phyloP scores from a whole-genome alignment of 2,329 filamentous ascomycete species.

The Plenodomus tracheiphilus region DNA sequence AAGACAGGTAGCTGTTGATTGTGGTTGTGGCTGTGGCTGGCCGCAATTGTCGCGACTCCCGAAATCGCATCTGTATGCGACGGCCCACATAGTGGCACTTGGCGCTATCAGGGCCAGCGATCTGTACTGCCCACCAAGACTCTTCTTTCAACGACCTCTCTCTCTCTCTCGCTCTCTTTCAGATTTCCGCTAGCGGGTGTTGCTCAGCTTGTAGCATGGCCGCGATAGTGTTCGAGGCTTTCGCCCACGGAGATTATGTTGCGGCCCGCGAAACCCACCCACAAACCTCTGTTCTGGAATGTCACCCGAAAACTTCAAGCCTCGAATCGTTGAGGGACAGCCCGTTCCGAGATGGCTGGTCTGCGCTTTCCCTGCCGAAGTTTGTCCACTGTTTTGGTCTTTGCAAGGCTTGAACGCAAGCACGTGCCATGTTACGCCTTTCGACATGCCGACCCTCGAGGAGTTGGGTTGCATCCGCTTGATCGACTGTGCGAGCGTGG shows the following conservation, averaged over 20 bases:
- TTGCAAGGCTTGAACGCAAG: background rate
- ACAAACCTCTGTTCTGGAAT: too few species aligned
- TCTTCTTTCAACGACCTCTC: conserved; percentile 8
- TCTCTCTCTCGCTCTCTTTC: background rate
- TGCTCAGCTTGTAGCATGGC: background rate
- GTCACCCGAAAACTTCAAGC: background rate
- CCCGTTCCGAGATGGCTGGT: background rate
- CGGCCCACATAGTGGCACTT: conserved; percentile 20
- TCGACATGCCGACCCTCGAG: background rate
- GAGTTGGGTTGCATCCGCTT: background rate
- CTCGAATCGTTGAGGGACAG: background rate
- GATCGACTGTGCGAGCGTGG: background rate
- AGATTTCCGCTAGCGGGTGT: background rate
- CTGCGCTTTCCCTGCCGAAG: background rate
- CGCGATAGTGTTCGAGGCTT: background rate
- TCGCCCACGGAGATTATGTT: background rate
- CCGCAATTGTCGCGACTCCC: background rate
- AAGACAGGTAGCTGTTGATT: too few species aligned
- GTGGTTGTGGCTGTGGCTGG: background rate
- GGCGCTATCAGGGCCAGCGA: conserved; percentile 13
- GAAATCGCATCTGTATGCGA: background rate
- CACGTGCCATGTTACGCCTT: background rate
- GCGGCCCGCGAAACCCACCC: background rate
- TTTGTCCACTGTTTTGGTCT: background rate
- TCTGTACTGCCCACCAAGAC: conserved; percentile 8